Conservation (phyloP, 2,329 filamentous ascomycete species). For the Ceratocystis destructans region DNA sequence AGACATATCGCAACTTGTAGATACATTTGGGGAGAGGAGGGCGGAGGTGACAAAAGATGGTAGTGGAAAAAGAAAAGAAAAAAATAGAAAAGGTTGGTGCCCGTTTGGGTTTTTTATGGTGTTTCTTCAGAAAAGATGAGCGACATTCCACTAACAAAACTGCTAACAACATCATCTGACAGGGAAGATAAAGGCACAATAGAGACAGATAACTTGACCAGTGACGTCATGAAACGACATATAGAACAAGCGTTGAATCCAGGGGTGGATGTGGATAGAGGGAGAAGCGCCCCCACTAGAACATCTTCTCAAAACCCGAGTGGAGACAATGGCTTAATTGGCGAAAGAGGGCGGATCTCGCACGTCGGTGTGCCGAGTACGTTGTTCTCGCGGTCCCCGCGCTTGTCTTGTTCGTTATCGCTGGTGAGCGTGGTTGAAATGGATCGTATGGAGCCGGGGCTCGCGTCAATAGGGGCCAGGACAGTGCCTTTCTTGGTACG, state of each 20-base stretch:
- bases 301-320: slow-evolving; percentile 39
- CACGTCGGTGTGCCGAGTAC: slow-evolving; percentile 22
- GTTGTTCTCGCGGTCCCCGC: not conserved
- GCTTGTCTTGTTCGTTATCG: slow-evolving; percentile 29
- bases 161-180: not conserved
- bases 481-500: slow-evolving; percentile 21
- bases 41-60: not conserved
- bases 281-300: not conserved
- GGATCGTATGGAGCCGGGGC: slow-evolving; percentile 18
- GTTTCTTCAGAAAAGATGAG: not conserved
- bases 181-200: not conserved
- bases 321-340: slow-evolving; percentile 52
- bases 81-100: not conserved
- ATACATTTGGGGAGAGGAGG: too few relatives aligned
- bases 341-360: slow-evolving; percentile 45
- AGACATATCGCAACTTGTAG: too few relatives aligned
- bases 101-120: not conserved
- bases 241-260: not conserved
- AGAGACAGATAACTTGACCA: not conserved
- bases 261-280: not conserved
- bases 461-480: slow-evolving; percentile 18
- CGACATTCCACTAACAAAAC: not conserved
- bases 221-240: slow-evolving; percentile 2
- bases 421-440: slow-evolving; percentile 33
- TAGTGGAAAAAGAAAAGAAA: slow-evolving; percentile 12